These are phyloP conservation scores for Astrocystis sublimbata DNA, from an alignment of 495 filamentous ascomycete genomes.

Conservation along the genomic window DNA sequence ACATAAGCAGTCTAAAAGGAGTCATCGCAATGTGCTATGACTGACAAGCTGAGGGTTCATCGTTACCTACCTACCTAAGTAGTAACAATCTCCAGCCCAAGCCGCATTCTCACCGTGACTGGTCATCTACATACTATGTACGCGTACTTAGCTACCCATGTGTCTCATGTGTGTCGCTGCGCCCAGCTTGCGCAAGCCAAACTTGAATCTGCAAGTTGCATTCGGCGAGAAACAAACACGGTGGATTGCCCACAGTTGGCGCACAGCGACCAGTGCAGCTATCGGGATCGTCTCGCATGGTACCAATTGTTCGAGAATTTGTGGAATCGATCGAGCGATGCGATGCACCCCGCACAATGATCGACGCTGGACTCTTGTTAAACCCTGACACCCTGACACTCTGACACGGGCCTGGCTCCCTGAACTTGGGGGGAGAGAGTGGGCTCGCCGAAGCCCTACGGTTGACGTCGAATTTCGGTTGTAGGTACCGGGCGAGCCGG, in stretches of 20 bases:
- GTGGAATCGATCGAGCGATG: not conserved
- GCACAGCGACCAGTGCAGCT: not conserved
- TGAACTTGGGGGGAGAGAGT: conserved; percentile 8
- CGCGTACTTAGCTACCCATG: not conserved
- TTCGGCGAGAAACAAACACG: not conserved
- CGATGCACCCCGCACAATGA: conserved; percentile 15
- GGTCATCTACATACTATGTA: not conserved
- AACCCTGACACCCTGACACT: too few species aligned
- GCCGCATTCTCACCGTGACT: not conserved
- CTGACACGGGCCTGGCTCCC: too few species aligned
- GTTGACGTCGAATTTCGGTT: not conserved
- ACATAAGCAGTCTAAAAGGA: too few species aligned
- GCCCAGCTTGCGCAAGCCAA: too few species aligned
- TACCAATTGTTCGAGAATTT: not conserved
- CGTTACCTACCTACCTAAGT: too few species aligned
- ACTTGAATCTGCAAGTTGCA: too few species aligned
- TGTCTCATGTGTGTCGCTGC: too few species aligned
- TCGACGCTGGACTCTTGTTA: conserved; percentile 14
- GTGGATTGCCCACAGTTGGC: not conserved
- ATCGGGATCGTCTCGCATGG: not conserved
- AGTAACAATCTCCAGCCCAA: not conserved
- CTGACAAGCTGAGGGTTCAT: not conserved
- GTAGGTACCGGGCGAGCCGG: too few species aligned
- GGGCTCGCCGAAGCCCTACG: not conserved
- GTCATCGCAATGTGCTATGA: too few species aligned